A percentile compares a stretch with the other conserved stretches of the same genome.
Evolutionary conservation across 345 rosid species (phyloP).

Genomic region (Populus euphratica): DNA sequence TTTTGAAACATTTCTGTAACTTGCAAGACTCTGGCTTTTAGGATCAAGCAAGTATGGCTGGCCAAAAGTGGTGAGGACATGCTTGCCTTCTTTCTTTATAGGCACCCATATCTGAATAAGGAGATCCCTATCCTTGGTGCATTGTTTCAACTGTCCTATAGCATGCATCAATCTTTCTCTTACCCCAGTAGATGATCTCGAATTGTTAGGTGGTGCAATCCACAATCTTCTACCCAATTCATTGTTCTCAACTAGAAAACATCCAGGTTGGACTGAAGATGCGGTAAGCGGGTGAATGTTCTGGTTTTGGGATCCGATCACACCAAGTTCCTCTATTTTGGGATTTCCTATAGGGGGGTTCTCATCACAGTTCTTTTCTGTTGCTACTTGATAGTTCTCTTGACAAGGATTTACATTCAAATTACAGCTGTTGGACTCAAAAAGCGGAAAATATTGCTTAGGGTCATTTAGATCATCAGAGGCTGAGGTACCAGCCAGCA

Average conservation of each 20-base stretch:
- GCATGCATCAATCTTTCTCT: slow-evolving; percentile 57
- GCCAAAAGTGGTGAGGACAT: slow-evolving; percentile 62
- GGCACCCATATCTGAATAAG: slow-evolving; percentile 93
- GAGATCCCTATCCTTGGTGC: slow-evolving; percentile 49
- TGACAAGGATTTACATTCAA: slow-evolving; percentile 28
- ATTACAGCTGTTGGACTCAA: slow-evolving; percentile 19
- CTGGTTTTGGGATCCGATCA: slow-evolving; percentile 23
- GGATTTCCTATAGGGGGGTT: slow-evolving; percentile 22
- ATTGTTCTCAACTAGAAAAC: slow-evolving; percentile 36
- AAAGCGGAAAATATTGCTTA: slow-evolving; percentile 24
- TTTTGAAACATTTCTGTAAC: slow-evolving; percentile 66
- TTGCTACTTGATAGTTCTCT: slow-evolving; percentile 28
- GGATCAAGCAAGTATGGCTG: slow-evolving; percentile 69
- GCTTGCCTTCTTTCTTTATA: slow-evolving; percentile 51
- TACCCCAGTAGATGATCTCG: slow-evolving; percentile 40
- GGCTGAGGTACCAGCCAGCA: slow-evolving; percentile 33
- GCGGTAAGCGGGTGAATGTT: slow-evolving; percentile 17
- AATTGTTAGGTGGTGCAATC: slow-evolving; percentile 52
- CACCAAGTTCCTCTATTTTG: slow-evolving; percentile 25
- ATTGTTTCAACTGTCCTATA: slow-evolving; percentile 46
- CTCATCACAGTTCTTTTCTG: slow-evolving; percentile 18
- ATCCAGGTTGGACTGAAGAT: slow-evolving; percentile 31
- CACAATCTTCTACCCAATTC: slow-evolving; percentile 56
- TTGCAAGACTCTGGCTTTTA: slow-evolving; percentile 51
- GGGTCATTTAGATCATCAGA: slow-evolving; percentile 27